Base-by-base conservation (phyloP, 2,329 filamentous ascomycete genomes). In the Aureobasidium vineae region DNA sequence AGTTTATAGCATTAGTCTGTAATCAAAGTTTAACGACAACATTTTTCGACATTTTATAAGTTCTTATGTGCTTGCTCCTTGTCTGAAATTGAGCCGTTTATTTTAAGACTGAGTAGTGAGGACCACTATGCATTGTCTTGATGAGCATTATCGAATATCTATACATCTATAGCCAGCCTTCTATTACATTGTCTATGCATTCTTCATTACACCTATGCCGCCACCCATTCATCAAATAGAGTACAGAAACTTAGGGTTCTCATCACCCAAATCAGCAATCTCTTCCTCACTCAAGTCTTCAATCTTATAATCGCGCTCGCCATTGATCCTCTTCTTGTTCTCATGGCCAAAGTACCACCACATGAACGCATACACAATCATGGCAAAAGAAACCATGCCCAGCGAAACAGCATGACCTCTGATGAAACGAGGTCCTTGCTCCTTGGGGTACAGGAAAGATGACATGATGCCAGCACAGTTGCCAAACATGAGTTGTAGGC, bases 391-490 rank as follows among this genome's bases (percentile, higher is more conserved):
- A 0, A 84, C 79, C 76, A 85, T 79, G 0, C 80, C 79, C 69
- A 85, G 77, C 0, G 81, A 82, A 0, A 84, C 81, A 5, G 76
- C 81, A 65, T 85, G 84, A 0, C 84, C 84, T n/a, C 76, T 79
- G 11, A 81, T 72, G 66, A 80, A 86, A 0, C 77, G 74, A 0
- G 83, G 83, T 0, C 75, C 76, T 68, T 83, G 76, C 0, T 71
- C 70, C 0, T 75, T 74, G 3, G 78, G 77, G 67, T 84, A 86
- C 0, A 85, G 74, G 77, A 78, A 53, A 6, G 45, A 45, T 5
- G 38, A 84, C 86, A 91, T 88, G 69, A 92, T 88, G 2, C 90
- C 90, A 13, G 86, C 84, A 19, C 82, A 81, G 69, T 92, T 92
- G 2, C 89, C 89, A 63, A 88, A 83, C 0, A 86, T 90, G 41